Conservation (phyloP, 139 green algal genomes). For the Micromonas pusilla region DNA sequence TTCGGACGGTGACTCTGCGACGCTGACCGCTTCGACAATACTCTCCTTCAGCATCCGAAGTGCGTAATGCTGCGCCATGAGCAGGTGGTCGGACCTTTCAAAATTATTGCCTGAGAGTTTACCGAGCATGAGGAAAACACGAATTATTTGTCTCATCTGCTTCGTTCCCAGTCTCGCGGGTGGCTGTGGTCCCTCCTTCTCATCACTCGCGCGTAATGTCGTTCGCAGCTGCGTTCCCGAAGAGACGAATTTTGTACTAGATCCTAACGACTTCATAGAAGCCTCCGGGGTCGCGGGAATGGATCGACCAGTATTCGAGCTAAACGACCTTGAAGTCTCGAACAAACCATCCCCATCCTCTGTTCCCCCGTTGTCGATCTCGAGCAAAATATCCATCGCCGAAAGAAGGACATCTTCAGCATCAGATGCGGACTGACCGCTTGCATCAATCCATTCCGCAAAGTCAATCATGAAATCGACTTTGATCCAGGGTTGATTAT, state of each 20-base stretch:
- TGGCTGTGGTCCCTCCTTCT: background rate
- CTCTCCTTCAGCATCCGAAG: background rate
- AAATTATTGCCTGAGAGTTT: background rate
- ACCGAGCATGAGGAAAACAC: background rate
- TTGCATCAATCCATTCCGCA: background rate
- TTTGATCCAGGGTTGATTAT: background rate
- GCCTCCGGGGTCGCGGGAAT: too few relatives aligned
- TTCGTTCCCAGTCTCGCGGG: background rate
- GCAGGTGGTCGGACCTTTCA: background rate
- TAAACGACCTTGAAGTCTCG: too few relatives aligned
- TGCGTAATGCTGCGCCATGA: background rate
- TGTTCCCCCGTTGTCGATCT: too few relatives aligned
- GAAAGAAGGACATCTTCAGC: background rate
- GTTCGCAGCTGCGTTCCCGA: too few relatives aligned
- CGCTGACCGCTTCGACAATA: background rate
- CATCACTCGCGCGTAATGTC: background rate
- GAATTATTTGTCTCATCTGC: background rate
- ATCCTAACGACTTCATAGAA: too few relatives aligned
- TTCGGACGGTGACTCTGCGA: background rate
- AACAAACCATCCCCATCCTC: too few relatives aligned
- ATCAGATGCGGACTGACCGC: background rate
- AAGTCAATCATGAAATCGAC: background rate
- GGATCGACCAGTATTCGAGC: too few relatives aligned
- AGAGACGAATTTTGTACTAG: too few relatives aligned
- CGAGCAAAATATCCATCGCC: background rate